phyloP scores from a whole-genome alignment of 2,329 filamentous ascomycete species.

The Fusarium citri region DNA sequence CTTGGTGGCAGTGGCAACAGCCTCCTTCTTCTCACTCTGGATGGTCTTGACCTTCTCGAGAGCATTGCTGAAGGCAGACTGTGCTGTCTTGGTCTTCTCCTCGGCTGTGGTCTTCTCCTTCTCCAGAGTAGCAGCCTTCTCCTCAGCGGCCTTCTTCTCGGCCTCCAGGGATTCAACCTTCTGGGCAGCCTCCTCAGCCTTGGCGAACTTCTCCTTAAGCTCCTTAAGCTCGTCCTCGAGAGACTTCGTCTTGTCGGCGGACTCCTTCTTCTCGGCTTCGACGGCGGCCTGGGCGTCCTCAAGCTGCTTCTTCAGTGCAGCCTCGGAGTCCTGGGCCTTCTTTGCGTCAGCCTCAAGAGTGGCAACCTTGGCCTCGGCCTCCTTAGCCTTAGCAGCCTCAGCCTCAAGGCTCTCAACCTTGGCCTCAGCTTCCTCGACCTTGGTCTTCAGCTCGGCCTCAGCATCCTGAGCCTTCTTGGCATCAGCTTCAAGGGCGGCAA shows the following conservation, averaged over 20 bases:
- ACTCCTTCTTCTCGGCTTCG: slow-evolving; percentile 32
- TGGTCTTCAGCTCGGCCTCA: slow-evolving; percentile 22
- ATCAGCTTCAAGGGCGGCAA: slow-evolving; percentile 17
- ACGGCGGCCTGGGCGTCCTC: slow-evolving; percentile 34
- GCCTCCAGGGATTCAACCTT: slow-evolving; percentile 26
- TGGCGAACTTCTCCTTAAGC: slow-evolving; percentile 37
- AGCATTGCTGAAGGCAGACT: slow-evolving; percentile 27
- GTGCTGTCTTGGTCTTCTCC: slow-evolving; percentile 28
- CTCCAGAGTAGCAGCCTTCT: slow-evolving; percentile 25
- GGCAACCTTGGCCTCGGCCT: slow-evolving; percentile 16
- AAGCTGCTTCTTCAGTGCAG: slow-evolving; percentile 37
- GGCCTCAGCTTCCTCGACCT: slow-evolving; percentile 24
- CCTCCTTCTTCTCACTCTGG: slow-evolving; percentile 33
- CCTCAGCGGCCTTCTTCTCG: slow-evolving; percentile 34
- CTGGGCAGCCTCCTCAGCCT: slow-evolving; percentile 24
- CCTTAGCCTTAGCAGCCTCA: slow-evolving; percentile 10
- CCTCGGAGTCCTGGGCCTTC: slow-evolving; percentile 17
- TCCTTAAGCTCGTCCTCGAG: slow-evolving; percentile 34
- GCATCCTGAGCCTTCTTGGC: slow-evolving; percentile 20
- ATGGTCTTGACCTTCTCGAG: slow-evolving; percentile 22
- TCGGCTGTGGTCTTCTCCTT: slow-evolving; percentile 28
- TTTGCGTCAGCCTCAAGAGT: slow-evolving; percentile 15
- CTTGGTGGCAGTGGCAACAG: slow-evolving; percentile 27
- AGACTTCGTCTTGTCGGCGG: slow-evolving; percentile 34
- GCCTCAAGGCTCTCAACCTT: slow-evolving; percentile 8